Evolutionary conservation across 78 protist species (phyloP).

Genomic region (Pigoraptor vietnamica): DNA sequence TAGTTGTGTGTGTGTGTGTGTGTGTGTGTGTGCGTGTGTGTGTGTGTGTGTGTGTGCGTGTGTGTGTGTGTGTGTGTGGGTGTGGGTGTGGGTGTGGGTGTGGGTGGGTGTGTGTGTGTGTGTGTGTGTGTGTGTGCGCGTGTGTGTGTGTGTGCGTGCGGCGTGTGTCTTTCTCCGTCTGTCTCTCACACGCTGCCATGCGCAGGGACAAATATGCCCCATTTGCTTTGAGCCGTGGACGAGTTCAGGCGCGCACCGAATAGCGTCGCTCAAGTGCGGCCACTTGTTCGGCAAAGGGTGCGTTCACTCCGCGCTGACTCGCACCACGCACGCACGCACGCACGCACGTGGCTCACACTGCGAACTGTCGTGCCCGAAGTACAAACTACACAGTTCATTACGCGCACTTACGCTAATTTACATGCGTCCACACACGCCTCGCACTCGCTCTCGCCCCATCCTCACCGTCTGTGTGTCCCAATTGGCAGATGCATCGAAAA

Average conservation of each 20-base stretch:
- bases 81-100: too few relatives aligned
- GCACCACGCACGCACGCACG: not conserved
- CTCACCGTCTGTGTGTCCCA: not conserved
- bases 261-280: slow-evolving; percentile 1
- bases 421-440: not conserved
- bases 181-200: too few relatives aligned
- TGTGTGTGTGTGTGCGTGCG: not conserved
- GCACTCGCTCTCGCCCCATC: not conserved
- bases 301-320: not conserved
- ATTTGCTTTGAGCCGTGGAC: not conserved
- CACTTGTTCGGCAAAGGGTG: not conserved
- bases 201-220: not conserved
- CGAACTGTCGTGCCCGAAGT: not conserved
- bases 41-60: too few relatives aligned
- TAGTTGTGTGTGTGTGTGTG: too few relatives aligned
- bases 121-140: not conserved
- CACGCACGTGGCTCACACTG: not conserved
- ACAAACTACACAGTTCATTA: too few relatives aligned
- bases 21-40: too few relatives aligned
- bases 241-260: not conserved
- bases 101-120: too few relatives aligned
- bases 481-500: not conserved
- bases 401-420: too few relatives aligned
- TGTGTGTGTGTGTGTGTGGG: too few relatives aligned
- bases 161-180: too few relatives aligned